Base-by-base conservation (phyloP, 1,284 basidiomycete species). In the Ustilago curta region DNA sequence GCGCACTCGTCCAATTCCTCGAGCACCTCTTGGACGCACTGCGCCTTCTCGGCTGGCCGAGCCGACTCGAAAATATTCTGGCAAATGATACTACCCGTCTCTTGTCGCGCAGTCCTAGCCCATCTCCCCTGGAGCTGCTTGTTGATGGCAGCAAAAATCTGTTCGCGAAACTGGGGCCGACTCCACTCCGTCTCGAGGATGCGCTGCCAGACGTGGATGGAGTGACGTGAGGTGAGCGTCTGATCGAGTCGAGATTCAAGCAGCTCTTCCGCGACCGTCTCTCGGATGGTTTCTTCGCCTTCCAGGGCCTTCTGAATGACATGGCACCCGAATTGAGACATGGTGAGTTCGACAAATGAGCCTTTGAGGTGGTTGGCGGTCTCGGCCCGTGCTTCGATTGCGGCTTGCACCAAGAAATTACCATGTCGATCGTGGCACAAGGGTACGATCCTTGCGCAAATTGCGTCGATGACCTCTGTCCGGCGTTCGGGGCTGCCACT, bases 201-300 rank as follows among this genome's bases (percentile, higher is more conserved):
- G 54, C 71, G 73, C 32, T 76, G 78, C 79, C 83, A 84, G 18
- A 84, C 76, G 50, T 82, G 82, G 19, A 82, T 70, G 29, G 79
- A 74, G 60, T 80, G 62, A 11, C 78, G 70, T 23, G 70, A 71
- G 12, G 80, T 77, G 49, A 83, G 74, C 35, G 78, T 77, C 42
- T 77, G 62, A 7, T 59, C 54, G n/a, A 83, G 65, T 18, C 65
- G 56, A 18, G 74, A 67, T 4, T 39, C 47, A 35, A 84, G 69
- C 43, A 84, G 52, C 61, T 83, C 82, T 25, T 79, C 51, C 6
- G 77, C 55, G 12, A 83, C 79, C 0, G 44, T 45, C 2, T 50
- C 49, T 11, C 70, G 64, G 18, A 76, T 25, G 8, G 19, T 29
- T 35, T 78, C 77, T 11, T 59, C 71, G 18, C 68, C 72, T 27